phyloP scores from a whole-genome alignment of 78 protist species.

The Parvularia atlantis region DNA sequence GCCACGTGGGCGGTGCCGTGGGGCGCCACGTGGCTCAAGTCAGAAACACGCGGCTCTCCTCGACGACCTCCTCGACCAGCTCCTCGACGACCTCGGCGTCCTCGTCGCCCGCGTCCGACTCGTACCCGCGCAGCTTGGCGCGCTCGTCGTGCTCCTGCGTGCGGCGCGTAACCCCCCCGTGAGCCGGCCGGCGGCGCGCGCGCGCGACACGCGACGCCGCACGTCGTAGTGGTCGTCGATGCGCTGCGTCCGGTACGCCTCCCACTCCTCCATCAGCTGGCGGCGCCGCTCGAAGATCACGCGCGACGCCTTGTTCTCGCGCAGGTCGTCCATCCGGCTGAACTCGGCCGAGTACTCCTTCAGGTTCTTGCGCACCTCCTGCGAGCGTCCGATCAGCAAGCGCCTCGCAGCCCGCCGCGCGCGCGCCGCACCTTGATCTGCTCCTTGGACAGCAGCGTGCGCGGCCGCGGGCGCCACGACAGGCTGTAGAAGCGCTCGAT shows the following conservation, averaged over 20 bases:
- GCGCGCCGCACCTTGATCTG: constrained; percentile 15
- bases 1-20: no score
- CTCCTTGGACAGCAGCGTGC: constrained; percentile 42
- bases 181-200: no score
- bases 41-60: no score
- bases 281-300: constrained; percentile 11
- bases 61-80: background rate
- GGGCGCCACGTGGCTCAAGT: no score
- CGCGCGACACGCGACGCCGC: no score
- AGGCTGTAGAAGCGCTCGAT: constrained; percentile 73
- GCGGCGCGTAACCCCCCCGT: no score
- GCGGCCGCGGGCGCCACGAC: constrained; percentile 85
- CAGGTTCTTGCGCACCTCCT: constrained; percentile 6
- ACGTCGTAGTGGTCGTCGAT: background rate
- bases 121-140: background rate
- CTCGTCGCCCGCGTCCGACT: background rate
- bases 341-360: constrained; percentile 4
- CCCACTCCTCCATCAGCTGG: background rate
- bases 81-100: background rate
- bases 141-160: no score
- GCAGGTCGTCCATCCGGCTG: constrained; percentile 11
- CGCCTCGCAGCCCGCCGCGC: no score
- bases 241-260: background rate
- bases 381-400: no score
- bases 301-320: background rate